Conservation (phyloP, 1,139 yeast species). For the Geotrichum aggregatum region DNA sequence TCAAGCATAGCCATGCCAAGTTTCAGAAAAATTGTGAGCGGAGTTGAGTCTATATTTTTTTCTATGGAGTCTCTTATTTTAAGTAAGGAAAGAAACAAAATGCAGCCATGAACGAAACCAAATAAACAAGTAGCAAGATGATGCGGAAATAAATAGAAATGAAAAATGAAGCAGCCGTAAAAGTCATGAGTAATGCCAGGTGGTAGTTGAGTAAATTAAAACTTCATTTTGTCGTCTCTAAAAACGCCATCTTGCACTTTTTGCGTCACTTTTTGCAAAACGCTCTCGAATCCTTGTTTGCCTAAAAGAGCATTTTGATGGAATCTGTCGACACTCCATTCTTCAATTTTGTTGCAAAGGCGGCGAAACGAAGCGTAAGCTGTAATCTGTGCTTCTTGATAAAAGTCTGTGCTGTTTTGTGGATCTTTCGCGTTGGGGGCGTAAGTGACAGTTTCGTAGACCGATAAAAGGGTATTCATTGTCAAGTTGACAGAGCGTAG, state of each 20-base stretch:
- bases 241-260: constrained; percentile 39
- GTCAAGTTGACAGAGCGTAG: constrained; percentile 87
- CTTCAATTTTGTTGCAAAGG: constrained; percentile 79
- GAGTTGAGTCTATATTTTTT: neutral
- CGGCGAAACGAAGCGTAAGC: constrained; percentile 71
- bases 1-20: too few species aligned
- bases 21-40: neutral
- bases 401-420: constrained; percentile 53
- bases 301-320: constrained; percentile 84
- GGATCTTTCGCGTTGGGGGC: constrained; percentile 60
- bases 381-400: constrained; percentile 82
- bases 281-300: constrained; percentile 76
- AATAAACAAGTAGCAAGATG: too few species aligned
- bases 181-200: neutral
- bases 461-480: constrained; percentile 69
- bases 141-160: neutral
- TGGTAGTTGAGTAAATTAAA: neutral
- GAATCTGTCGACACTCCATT: constrained; percentile 87
- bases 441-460: constrained; percentile 80
- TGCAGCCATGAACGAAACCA: too few species aligned
- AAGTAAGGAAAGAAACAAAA: too few species aligned
- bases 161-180: neutral
- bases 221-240: constrained; percentile 23
- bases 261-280: constrained; percentile 52
- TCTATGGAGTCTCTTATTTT: too few species aligned